phyloP scores from a whole-genome alignment of 78 protist species.

The Dictyostelium purpureum region DNA sequence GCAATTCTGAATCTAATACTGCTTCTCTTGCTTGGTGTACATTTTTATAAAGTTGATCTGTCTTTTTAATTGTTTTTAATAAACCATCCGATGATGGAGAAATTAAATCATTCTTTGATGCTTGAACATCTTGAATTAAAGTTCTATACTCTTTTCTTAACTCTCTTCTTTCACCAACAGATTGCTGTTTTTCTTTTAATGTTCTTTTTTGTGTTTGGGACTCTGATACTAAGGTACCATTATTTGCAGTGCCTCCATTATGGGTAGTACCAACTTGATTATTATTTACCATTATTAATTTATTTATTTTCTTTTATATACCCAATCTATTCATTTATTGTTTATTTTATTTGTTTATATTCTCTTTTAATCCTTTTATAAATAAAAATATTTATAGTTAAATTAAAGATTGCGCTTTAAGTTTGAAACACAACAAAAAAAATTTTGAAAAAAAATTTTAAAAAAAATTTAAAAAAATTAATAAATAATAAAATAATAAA shows the following conservation, averaged over 20 bases:
- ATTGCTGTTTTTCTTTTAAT: not conserved
- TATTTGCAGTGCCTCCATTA: not conserved
- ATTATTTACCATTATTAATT: not conserved
- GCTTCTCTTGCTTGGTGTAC: slow-evolving; percentile 64
- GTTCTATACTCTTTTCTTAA: slow-evolving; percentile 56
- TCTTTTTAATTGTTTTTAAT: not conserved
- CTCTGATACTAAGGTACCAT: not conserved
- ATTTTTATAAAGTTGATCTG: not conserved
- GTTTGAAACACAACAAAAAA: too few relatives aligned
- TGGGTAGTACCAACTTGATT: not conserved
- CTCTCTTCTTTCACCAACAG: slow-evolving; percentile 41
- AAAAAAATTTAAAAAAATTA: too few relatives aligned
- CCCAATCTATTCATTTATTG: not conserved
- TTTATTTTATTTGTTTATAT: not conserved
- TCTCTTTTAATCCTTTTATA: too few relatives aligned
- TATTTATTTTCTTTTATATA: not conserved
- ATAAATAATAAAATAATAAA: too few relatives aligned
- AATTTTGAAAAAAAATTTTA: too few relatives aligned
- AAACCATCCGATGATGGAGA: not conserved
- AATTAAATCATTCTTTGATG: not conserved
- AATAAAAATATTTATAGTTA: too few relatives aligned
- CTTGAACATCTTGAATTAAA: slow-evolving; percentile 23
- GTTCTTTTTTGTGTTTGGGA: not conserved
- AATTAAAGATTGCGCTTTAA: too few relatives aligned
- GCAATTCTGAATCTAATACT: slow-evolving; percentile 66